Evolutionary conservation across 1,284 basidiomycete species (phyloP).

Genomic region (Ustilago tritici): DNA sequence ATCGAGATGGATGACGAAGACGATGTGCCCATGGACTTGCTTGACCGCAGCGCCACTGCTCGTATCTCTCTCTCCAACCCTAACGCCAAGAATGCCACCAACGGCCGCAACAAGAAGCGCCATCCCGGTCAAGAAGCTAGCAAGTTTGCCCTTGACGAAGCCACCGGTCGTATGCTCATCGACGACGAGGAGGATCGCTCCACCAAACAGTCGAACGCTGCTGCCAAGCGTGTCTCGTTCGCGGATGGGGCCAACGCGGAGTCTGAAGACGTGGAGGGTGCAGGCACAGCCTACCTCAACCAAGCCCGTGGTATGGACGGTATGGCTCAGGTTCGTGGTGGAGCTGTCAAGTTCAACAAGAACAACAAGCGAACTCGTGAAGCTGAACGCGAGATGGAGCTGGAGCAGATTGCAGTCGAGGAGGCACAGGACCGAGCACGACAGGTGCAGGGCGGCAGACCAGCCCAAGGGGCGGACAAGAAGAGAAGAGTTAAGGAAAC

Average conservation of each 20-base stretch:
- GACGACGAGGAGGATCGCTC: constrained; percentile 71
- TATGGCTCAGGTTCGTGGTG: constrained; percentile 80
- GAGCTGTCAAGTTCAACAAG: constrained; percentile 94
- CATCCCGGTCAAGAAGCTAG: constrained; percentile 84
- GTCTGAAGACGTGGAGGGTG: constrained; percentile 76
- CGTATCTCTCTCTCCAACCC: constrained; percentile 43
- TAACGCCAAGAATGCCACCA: constrained; percentile 31
- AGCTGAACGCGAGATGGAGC: constrained; percentile 61
- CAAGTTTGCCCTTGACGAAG: constrained; percentile 87
- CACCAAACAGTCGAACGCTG: constrained; percentile 18
- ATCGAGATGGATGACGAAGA: constrained; percentile 81
- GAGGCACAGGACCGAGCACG: constrained; percentile 50
- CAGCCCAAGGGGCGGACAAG: constrained; percentile 26
- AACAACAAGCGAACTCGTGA: constrained; percentile 73
- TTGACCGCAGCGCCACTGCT: constrained; percentile 75
- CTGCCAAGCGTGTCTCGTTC: constrained; percentile 43
- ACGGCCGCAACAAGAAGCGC: constrained; percentile 39
- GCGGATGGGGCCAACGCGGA: constrained; percentile 71
- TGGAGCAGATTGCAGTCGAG: constrained; percentile 55
- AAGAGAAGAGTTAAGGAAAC: constrained; percentile 54
- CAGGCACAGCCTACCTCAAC: constrained; percentile 80
- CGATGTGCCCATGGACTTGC: constrained; percentile 94
- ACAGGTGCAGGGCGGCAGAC: constrained; percentile 31
- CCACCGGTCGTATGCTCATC: constrained; percentile 89
- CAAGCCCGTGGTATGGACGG: constrained; percentile 86